These are phyloP conservation scores for Diophrys sp. DNA, from an alignment of 73 alveolate genomes.

Conservation along the genomic window DNA sequence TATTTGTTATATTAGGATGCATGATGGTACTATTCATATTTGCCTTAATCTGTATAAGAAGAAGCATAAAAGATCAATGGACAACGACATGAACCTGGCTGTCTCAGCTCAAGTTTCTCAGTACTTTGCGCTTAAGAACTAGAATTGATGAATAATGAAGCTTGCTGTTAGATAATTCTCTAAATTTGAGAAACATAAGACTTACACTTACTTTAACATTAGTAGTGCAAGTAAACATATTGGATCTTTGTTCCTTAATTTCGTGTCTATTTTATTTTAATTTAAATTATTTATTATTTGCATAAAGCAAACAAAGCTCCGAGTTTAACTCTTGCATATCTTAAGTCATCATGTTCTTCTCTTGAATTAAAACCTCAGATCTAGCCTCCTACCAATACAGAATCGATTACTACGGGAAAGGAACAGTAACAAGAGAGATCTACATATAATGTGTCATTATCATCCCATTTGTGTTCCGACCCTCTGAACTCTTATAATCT, in stretches of 20 bases:
- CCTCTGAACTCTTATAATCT: too few relatives aligned
- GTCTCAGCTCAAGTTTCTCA: not conserved
- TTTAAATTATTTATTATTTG: too few relatives aligned
- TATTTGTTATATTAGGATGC: not conserved
- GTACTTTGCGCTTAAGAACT: not conserved
- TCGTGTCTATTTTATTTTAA: too few relatives aligned
- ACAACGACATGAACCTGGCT: not conserved
- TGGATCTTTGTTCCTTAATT: constrained; percentile 60
- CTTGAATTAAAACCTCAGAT: too few relatives aligned
- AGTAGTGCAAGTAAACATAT: constrained; percentile 64
- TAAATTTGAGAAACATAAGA: constrained; percentile 49
- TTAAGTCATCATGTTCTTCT: too few relatives aligned
- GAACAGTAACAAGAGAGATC: too few relatives aligned
- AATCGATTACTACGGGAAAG: too few relatives aligned
- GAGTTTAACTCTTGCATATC: too few relatives aligned
- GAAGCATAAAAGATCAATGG: not conserved
- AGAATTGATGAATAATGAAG: constrained; percentile 20
- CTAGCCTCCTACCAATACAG: too few relatives aligned
- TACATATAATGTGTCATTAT: too few relatives aligned
- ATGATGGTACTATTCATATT: not conserved
- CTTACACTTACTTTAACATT: constrained; percentile 65
- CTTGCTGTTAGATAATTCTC: constrained; percentile 44
- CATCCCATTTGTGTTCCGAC: too few relatives aligned
- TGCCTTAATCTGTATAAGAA: not conserved
- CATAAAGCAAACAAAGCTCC: too few relatives aligned